Percentiles rank a stretch among this genome's conserved stretches.
phyloP scores from a whole-genome alignment of 257 asterid species.

The Solanum lycopersicoides region DNA sequence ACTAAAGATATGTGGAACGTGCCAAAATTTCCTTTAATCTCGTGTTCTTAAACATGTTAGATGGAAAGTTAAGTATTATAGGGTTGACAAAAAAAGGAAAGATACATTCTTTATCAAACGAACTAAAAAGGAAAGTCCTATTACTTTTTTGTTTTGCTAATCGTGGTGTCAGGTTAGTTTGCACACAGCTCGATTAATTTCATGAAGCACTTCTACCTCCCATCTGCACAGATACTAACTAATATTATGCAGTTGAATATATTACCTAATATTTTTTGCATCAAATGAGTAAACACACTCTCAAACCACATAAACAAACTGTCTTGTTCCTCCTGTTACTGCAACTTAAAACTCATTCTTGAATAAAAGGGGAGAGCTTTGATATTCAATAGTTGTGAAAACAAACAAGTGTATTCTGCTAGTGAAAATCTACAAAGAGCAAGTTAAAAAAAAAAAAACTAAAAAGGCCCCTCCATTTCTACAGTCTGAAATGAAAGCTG shows the following conservation, averaged over 20 bases:
- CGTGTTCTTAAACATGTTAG: not conserved
- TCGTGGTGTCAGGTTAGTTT: not conserved
- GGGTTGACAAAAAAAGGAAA: not conserved
- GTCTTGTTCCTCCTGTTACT: not conserved
- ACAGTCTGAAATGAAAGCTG: not conserved
- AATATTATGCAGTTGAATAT: not conserved
- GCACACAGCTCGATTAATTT: not conserved
- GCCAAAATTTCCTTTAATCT: not conserved
- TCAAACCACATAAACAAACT: not conserved
- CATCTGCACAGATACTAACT: not conserved
- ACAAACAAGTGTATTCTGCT: not conserved
- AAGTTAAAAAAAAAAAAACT: not conserved
- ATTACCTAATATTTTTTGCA: not conserved
- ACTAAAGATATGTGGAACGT: not conserved
- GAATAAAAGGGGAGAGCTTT: not conserved
- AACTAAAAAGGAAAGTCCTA: no score
- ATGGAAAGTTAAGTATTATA: rapidly evolving
- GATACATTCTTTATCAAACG: no score
- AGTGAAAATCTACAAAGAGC: not conserved
- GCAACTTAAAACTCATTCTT: not conserved
- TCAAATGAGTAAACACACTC: not conserved
- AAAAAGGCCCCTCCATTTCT: not conserved
- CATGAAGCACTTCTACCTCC: not conserved
- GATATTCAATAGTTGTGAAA: not conserved
- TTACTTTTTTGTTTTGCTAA: not conserved